phyloP scores from a whole-genome alignment of 2,329 filamentous ascomycete genomes.

The Sclerotinia nivalis region DNA sequence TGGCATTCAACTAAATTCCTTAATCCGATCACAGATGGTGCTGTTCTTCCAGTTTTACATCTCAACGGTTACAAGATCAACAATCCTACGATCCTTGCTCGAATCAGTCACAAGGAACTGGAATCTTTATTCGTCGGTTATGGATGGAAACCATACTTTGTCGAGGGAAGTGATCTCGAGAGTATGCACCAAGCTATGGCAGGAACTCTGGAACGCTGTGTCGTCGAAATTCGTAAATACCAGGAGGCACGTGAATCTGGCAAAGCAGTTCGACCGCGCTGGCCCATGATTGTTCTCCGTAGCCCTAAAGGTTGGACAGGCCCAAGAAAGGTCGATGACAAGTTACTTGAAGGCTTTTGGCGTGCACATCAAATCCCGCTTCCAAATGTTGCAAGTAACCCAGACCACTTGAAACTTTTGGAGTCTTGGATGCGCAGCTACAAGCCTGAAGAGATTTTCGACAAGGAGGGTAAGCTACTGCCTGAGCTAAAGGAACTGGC shows the following conservation, averaged over 20 bases:
- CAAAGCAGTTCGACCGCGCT: slow-evolving; percentile 68
- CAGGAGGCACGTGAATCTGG: slow-evolving; percentile 71
- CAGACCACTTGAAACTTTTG: slow-evolving; percentile 64
- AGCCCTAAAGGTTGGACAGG: slow-evolving; percentile 81
- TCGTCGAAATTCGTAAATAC: slow-evolving; percentile 65
- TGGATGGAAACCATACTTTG: slow-evolving; percentile 78
- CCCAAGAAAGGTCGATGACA: slow-evolving; percentile 68
- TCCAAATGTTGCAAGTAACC: slow-evolving; percentile 65
- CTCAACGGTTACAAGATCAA: slow-evolving; percentile 87
- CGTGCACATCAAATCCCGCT: slow-evolving; percentile 77
- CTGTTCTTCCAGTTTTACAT: slow-evolving; percentile 75
- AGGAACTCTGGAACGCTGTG: slow-evolving; percentile 70
- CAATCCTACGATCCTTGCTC: slow-evolving; percentile 72
- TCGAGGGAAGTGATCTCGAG: slow-evolving; percentile 71
- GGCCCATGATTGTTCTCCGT: slow-evolving; percentile 78
- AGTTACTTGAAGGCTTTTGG: slow-evolving; percentile 77
- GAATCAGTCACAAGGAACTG: slow-evolving; percentile 73
- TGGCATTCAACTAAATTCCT: slow-evolving; percentile 85
- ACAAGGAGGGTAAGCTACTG: slow-evolving; percentile 61
- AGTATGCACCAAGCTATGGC: slow-evolving; percentile 84
- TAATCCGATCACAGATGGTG: slow-evolving; percentile 75
- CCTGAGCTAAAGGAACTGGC: slow-evolving; percentile 63
- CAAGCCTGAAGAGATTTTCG: slow-evolving; percentile 71
- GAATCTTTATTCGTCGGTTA: slow-evolving; percentile 70
- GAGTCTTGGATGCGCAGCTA: slow-evolving; percentile 79